These are phyloP conservation scores for Saposhnikovia divaricata DNA, from an alignment of 129 eudicot species.

Conservation along the genomic window DNA sequence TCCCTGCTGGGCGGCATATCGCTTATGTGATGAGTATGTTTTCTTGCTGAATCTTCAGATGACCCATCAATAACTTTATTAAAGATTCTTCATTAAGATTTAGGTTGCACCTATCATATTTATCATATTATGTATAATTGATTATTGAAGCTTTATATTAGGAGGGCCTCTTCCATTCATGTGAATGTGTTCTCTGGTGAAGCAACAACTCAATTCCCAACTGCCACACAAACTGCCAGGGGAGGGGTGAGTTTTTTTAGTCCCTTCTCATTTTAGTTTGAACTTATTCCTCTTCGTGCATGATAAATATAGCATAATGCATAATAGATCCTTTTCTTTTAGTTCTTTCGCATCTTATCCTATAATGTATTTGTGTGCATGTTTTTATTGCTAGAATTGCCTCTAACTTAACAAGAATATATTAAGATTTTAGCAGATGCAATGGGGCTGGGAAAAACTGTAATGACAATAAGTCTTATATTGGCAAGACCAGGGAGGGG, in stretches of 20 bases:
- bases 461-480: conserved; percentile 79
- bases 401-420: conserved; percentile 3
- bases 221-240: conserved; percentile 66
- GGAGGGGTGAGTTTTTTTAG: conserved; percentile 57
- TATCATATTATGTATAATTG: not conserved
- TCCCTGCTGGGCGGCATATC: conserved; percentile 87
- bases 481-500: conserved; percentile 66
- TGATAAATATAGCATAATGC: not conserved
- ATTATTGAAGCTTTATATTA: conserved; percentile 16
- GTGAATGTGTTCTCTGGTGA: conserved; percentile 83
- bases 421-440: conserved; percentile 83
- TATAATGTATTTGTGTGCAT: not conserved
- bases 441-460: conserved; percentile 93
- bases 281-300: not conserved
- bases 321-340: not conserved
- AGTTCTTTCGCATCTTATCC: not conserved
- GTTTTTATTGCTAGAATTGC: not conserved
- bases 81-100: not conserved
- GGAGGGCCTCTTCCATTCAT: conserved; percentile 71
- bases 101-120: not conserved
- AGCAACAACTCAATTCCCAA: conserved; percentile 67
- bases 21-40: conserved; percentile 64
- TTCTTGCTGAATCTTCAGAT: not conserved
- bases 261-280: not conserved
- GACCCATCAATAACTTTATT: not conserved